These are phyloP conservation scores for Corylus avellana DNA, from an alignment of 306 rosid species.

Conservation along the genomic window DNA sequence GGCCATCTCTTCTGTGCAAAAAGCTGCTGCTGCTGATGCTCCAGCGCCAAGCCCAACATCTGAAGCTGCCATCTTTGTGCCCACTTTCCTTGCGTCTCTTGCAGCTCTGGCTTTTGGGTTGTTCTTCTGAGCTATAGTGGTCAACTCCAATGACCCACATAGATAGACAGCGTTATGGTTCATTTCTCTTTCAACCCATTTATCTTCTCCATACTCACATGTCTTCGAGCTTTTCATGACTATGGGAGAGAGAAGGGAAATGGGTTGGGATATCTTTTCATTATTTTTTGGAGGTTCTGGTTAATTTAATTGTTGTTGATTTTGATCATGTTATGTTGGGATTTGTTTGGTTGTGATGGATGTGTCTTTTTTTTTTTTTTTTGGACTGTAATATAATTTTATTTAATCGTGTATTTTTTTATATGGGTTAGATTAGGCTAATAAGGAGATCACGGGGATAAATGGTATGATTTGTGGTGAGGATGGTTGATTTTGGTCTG, in stretches of 20 bases:
- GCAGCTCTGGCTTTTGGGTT: slow-evolving; percentile 42
- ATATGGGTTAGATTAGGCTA: slow-evolving; percentile 1
- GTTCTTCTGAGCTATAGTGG: slow-evolving; percentile 26
- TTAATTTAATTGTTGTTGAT: slow-evolving; percentile 16
- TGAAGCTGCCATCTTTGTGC: slow-evolving; percentile 38
- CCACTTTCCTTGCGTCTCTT: slow-evolving; percentile 42
- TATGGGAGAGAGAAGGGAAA: background rate
- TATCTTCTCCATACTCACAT: slow-evolving; percentile 4
- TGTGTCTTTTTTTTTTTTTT: slow-evolving; percentile 12
- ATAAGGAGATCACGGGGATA: slow-evolving; percentile 17
- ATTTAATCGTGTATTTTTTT: slow-evolving; percentile 1
- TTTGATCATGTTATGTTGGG: slow-evolving; percentile 2
- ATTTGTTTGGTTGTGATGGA: slow-evolving; percentile 25
- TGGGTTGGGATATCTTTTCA: slow-evolving; percentile 6
- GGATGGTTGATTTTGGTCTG: background rate
- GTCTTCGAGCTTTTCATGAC: slow-evolving; percentile 8
- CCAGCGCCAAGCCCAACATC: slow-evolving; percentile 55
- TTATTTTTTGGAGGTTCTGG: slow-evolving; percentile 12
- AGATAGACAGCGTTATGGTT: slow-evolving; percentile 1
- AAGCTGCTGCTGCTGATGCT: slow-evolving; percentile 36
- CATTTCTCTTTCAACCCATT: slow-evolving; percentile 1
- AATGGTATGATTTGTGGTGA: slow-evolving; percentile 11
- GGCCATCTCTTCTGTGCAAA: slow-evolving; percentile 36
- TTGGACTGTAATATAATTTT: slow-evolving; percentile 17
- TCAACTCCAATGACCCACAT: slow-evolving; percentile 8